Evolutionary conservation across 805 yeast species (phyloP).

Genomic region (Huiozyma naganishii): DNA sequence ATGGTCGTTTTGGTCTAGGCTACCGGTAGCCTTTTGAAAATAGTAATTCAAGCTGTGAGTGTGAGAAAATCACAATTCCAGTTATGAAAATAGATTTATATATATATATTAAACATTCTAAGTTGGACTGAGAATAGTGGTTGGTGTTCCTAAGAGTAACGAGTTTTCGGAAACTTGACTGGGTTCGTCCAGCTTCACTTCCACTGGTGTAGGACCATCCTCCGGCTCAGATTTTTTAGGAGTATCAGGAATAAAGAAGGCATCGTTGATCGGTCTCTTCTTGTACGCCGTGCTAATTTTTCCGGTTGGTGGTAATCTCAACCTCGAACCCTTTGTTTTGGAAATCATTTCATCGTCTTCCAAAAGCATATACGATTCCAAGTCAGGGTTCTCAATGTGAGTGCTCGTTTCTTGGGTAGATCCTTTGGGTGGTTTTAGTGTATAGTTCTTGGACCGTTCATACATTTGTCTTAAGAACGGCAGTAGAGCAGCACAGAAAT

Average conservation of each 20-base stretch:
- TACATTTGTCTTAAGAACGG: constrained; percentile 40
- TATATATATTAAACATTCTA: neutral
- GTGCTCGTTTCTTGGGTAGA: neutral
- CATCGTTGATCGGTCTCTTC: constrained; percentile 44
- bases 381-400: constrained; percentile 6
- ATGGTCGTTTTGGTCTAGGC: no score
- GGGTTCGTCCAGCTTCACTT: no score
- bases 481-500: constrained; percentile 40
- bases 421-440: constrained; percentile 34
- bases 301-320: constrained; percentile 86
- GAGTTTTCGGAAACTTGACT: no score
- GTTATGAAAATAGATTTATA: neutral
- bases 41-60: no score
- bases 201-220: no score
- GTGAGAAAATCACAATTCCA: neutral
- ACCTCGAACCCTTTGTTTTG: constrained; percentile 54
- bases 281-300: constrained; percentile 64
- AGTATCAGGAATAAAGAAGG: constrained; percentile 41
- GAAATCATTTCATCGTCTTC: constrained; percentile 84
- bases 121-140: neutral
- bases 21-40: no score
- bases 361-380: constrained; percentile 37
- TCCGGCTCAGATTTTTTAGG: no score
- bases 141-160: no score
- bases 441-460: constrained; percentile 32